Percentiles rank a stretch among this genome's conserved stretches.
Evolutionary conservation across 768 basidiomycete species (phyloP).

Genomic region (Naganishia antarctica): DNA sequence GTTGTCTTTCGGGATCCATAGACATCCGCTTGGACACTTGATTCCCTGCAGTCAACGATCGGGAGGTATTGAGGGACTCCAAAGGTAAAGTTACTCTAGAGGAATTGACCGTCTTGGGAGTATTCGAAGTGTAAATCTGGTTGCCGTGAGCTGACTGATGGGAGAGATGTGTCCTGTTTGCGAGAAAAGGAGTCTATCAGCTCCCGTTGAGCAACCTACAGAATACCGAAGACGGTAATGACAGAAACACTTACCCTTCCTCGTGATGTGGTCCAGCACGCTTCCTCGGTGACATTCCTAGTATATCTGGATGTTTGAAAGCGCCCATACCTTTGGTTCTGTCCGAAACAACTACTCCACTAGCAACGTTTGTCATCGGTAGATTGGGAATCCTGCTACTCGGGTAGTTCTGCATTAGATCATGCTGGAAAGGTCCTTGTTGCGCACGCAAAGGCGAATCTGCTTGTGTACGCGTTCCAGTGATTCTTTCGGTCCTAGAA

Average conservation of each 20-base stretch:
- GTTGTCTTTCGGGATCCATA: no score
- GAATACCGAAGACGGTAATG: no score
- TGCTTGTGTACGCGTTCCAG: no score
- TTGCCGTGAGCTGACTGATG: background rate
- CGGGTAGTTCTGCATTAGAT: background rate
- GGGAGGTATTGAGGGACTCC: background rate
- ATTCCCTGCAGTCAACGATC: background rate
- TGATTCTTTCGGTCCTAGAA: background rate
- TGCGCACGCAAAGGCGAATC: background rate
- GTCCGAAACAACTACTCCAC: background rate
- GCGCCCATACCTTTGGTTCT: constrained; percentile 7
- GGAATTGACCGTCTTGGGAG: constrained; percentile 7
- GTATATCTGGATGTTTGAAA: constrained; percentile 10
- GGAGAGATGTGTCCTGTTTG: background rate
- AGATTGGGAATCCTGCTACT: background rate
- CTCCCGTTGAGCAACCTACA: no score
- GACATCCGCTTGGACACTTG: background rate
- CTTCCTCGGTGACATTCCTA: constrained; percentile 12
- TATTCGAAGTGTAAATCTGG: constrained; percentile 4
- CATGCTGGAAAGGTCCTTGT: background rate
- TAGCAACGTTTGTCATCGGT: background rate
- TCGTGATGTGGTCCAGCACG: constrained; percentile 1
- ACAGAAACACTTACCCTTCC: constrained; percentile 10
- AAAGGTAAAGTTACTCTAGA: constrained; percentile 10
- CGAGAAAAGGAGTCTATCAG: background rate